Conservation (phyloP, 202 grass and related monocot species). For the Bolboschoenoplectus hybrid region DNA sequence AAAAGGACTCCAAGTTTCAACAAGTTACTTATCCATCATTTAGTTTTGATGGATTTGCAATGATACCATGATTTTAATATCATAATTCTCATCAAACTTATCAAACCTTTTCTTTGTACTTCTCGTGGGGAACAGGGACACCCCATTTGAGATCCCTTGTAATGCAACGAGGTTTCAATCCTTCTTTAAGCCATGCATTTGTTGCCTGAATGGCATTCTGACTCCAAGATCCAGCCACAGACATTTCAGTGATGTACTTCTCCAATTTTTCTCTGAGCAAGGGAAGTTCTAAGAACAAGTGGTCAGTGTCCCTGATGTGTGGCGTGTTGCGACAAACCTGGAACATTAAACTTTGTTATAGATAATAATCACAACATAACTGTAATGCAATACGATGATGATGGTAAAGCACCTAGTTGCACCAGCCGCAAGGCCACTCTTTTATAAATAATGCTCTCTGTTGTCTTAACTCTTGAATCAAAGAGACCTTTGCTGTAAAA, state of each 20-base stretch:
- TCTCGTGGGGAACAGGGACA: conserved; percentile 92
- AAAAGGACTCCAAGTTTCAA: background rate
- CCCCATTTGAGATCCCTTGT: conserved; percentile 99
- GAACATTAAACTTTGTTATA: background rate
- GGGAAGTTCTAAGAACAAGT: conserved; percentile 97
- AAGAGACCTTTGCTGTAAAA: background rate
- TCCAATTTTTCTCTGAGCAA: conserved; percentile 73
- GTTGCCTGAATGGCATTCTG: conserved; percentile 99
- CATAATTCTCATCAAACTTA: conserved; percentile 25
- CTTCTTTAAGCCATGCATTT: conserved; percentile 99
- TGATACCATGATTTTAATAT: conserved; percentile 11
- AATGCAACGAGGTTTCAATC: conserved; percentile 83
- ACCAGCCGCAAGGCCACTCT: background rate
- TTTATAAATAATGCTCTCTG: background rate
- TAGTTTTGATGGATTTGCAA: background rate
- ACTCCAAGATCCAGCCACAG: conserved; percentile 85
- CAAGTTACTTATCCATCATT: background rate
- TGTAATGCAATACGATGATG: background rate
- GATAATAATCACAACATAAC: conserved; percentile 13
- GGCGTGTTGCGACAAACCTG: conserved; percentile 86
- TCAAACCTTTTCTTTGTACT: conserved; percentile 93
- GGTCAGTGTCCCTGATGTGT: conserved; percentile 83
- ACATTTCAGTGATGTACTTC: conserved; percentile 81
- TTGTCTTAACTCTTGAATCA: background rate
- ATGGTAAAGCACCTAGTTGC: conserved; percentile 14